Evolutionary conservation across 805 yeast species (phyloP).

Genomic region (Candida pseudofarinosa): DNA sequence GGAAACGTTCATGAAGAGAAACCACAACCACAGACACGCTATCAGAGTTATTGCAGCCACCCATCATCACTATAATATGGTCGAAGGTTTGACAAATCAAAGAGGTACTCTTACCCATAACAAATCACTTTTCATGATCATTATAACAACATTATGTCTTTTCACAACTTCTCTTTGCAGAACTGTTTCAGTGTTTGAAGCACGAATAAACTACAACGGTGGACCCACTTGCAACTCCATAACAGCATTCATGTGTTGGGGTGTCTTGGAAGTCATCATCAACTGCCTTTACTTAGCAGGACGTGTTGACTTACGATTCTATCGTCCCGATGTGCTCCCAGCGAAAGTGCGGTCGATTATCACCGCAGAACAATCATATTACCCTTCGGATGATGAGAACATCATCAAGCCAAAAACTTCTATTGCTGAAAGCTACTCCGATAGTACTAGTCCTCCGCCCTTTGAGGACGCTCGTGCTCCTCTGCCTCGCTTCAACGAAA

Average conservation of each 20-base stretch:
- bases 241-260: slow-evolving; percentile 66
- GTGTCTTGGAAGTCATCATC: slow-evolving; percentile 58
- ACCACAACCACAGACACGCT: slow-evolving; percentile 48
- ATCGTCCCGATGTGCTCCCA: slow-evolving; percentile 64
- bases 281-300: slow-evolving; percentile 54
- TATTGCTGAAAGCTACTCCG: not conserved
- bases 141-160: slow-evolving; percentile 46
- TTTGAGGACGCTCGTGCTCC: not conserved
- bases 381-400: slow-evolving; percentile 10
- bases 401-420: not conserved
- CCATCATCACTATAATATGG: slow-evolving; percentile 34
- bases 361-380: slow-evolving; percentile 36
- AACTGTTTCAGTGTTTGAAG: slow-evolving; percentile 22
- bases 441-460: not conserved
- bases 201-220: slow-evolving; percentile 11
- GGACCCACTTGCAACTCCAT: slow-evolving; percentile 40
- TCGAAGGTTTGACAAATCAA: slow-evolving; percentile 36
- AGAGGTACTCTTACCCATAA: slow-evolving; percentile 49
- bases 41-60: slow-evolving; percentile 62
- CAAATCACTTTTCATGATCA: slow-evolving; percentile 45
- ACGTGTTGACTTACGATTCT: slow-evolving; percentile 72
- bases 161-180: slow-evolving; percentile 51
- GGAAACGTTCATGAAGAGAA: slow-evolving; percentile 41
- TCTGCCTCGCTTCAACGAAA: not conserved
- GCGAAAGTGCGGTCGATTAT: slow-evolving; percentile 34